A percentile compares a stretch with the other conserved stretches of the same genome.
These are phyloP conservation scores for Pseudogymnoascus destructans DNA, from an alignment of 2,329 filamentous ascomycete genomes.

Conservation along the genomic window DNA sequence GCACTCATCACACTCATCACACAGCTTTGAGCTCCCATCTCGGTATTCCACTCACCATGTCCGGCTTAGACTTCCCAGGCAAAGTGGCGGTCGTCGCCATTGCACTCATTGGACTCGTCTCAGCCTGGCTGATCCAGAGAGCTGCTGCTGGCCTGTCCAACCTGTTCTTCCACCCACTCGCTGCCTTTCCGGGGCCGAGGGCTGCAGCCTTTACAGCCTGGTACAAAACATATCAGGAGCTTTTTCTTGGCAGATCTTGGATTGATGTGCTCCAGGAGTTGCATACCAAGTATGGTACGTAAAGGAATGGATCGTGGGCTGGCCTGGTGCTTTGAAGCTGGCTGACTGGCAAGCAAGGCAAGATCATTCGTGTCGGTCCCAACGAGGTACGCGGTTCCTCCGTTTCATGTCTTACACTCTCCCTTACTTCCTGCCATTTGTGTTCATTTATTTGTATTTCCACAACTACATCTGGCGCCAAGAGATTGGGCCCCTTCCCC, in stretches of 20 bases:
- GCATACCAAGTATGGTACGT: conserved; percentile 29
- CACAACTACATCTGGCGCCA: neutral
- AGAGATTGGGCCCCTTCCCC: neutral
- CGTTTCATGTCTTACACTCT: neutral
- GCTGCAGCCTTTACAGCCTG: conserved; percentile 21
- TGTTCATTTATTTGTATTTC: neutral
- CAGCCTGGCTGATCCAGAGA: neutral
- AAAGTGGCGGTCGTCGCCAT: neutral
- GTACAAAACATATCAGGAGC: conserved; percentile 21
- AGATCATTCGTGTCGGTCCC: conserved; percentile 21
- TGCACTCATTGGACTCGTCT: conserved; percentile 2
- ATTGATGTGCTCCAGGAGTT: conserved; percentile 18
- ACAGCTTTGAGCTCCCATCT: neutral
- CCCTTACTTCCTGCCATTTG: neutral
- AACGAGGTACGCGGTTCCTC: conserved; percentile 13
- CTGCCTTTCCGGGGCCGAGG: conserved; percentile 23
- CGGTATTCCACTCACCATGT: neutral
- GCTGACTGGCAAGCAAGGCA: conserved; percentile 15
- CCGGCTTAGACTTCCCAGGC: neutral
- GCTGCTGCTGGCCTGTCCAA: conserved; percentile 11
- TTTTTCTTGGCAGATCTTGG: conserved; percentile 16
- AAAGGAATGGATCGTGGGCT: conserved; percentile 1
- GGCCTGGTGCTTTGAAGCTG: neutral
- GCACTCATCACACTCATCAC: neutral
- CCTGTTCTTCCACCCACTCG: conserved; percentile 22